phyloP scores from a whole-genome alignment of 1,139 yeast genomes.

The Taphrina populina region DNA sequence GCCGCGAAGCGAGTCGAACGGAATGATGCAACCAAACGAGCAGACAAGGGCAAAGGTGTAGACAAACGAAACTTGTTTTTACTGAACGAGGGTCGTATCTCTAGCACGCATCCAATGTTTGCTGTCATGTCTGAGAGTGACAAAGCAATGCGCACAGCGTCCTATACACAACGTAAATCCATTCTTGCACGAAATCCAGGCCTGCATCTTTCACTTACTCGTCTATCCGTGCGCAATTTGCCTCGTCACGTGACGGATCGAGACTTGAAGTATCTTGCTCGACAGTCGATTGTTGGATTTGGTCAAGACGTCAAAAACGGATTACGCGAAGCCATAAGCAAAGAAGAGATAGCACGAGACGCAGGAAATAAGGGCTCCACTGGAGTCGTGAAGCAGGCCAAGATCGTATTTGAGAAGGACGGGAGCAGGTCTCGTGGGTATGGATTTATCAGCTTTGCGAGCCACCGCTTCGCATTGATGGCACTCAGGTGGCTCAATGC shows the following conservation, averaged over 20 bases:
- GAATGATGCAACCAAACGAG: constrained; percentile 70
- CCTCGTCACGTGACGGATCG: constrained; percentile 91
- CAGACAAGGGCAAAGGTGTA: constrained; percentile 74
- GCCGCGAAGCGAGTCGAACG: constrained; percentile 74
- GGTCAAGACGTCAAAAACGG: constrained; percentile 84
- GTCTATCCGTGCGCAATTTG: constrained; percentile 88
- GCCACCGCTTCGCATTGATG: constrained; percentile 91
- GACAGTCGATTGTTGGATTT: constrained; percentile 92
- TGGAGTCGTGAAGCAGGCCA: constrained; percentile 92
- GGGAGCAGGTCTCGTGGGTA: constrained; percentile 89
- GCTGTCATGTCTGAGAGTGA: constrained; percentile 66
- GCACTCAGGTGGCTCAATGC: constrained; percentile 97
- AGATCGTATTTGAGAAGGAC: constrained; percentile 86
- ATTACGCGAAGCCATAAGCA: constrained; percentile 77
- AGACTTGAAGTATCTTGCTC: constrained; percentile 83
- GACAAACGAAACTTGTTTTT: constrained; percentile 83
- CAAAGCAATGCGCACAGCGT: constrained; percentile 82
- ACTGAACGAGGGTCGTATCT: constrained; percentile 90
- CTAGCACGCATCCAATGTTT: constrained; percentile 77
- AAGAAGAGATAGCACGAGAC: constrained; percentile 74
- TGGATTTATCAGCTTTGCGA: constrained; percentile 90
- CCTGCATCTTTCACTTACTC: constrained; percentile 83
- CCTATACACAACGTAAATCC: constrained; percentile 80
- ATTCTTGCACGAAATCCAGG: constrained; percentile 89
- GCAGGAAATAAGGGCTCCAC: constrained; percentile 59